Evolutionary conservation across 805 yeast species (phyloP), one percentile per base, ranked within the genome.

Genomic region (Saccharomyces jurei): DNA sequence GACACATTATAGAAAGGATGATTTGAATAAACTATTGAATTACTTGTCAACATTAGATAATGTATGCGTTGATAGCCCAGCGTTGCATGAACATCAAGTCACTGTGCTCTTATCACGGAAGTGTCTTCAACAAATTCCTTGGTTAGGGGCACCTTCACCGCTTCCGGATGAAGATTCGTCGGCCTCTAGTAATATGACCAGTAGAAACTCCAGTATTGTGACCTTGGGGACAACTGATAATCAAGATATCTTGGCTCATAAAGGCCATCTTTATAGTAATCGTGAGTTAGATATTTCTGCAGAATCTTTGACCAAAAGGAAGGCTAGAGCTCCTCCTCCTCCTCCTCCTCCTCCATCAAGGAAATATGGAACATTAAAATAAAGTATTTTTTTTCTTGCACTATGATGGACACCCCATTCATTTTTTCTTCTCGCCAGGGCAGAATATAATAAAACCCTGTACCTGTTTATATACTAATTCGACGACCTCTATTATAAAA

Each of bases 1-100:
- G 1, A 78, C 81, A 2, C 74, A 74, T 8, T 88, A 89, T 68
- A 85, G 87, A 61, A 74, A 71, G 21, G 75, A 72, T 0, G 85
- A 81, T 51, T 63, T 91, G 6, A 58, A 69, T 6, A 76, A 77
- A 6, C 69, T 85, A 8, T 71, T 89, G 48, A 66, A 71, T 9
- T 77, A 80, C 61, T 70, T 88, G 49, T 59, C 67, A 14, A 54
- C 58, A 11, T 54, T 59, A 13, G 68, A 66, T 48, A 63, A 63
- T 44, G 57, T 65, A 27, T 66, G 68, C 49, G 52, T 63, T n/a
- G 54, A 58, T 28, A 62, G 54, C 21, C 58, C 57, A 26, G 54
- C 56, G 6, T 54, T 57, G n/a, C 50, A 54, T 6, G 71, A 68
- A 48, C 69, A 67, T 6, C 60, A 68, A 6, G 70, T 74, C 0